Conservation (phyloP, 1,284 basidiomycete species). For the Marasmius fiardii region DNA sequence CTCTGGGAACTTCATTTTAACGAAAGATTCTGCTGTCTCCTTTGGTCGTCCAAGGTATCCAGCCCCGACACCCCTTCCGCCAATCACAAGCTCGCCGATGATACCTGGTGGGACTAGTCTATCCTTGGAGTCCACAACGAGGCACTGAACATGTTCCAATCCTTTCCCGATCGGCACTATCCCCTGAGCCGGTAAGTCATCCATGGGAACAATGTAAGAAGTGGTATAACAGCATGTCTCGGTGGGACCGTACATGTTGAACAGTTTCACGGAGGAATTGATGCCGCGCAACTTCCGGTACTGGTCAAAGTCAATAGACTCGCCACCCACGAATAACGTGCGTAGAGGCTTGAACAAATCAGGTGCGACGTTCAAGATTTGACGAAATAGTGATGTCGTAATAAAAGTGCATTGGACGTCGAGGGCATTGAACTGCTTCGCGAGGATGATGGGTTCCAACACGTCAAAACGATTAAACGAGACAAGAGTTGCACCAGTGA, state of each 20-base stretch:
- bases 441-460: constrained; percentile 1
- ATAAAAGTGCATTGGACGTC: constrained; percentile 1
- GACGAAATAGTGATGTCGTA: neutral
- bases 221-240: constrained; percentile 2
- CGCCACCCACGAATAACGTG: constrained; percentile 1
- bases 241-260: constrained; percentile 3
- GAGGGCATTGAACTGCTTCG: neutral
- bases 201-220: neutral
- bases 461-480: constrained; percentile 3
- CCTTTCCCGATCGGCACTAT: constrained; percentile 1
- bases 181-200: neutral
- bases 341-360: neutral
- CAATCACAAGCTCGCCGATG: constrained; percentile 1
- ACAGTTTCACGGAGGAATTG: neutral
- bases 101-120: constrained; percentile 1
- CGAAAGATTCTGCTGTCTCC: neutral
- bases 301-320: constrained; percentile 1
- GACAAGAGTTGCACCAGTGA: constrained; percentile 3
- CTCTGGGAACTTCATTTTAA: neutral
- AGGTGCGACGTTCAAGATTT: neutral
- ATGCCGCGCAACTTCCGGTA: neutral
- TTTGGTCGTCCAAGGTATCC: neutral
- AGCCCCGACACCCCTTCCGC: neutral
- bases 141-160: neutral
- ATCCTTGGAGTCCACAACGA: neutral